Conservation (phyloP, 805 yeast species). For the Schizosaccharomyces cryophilus region DNA sequence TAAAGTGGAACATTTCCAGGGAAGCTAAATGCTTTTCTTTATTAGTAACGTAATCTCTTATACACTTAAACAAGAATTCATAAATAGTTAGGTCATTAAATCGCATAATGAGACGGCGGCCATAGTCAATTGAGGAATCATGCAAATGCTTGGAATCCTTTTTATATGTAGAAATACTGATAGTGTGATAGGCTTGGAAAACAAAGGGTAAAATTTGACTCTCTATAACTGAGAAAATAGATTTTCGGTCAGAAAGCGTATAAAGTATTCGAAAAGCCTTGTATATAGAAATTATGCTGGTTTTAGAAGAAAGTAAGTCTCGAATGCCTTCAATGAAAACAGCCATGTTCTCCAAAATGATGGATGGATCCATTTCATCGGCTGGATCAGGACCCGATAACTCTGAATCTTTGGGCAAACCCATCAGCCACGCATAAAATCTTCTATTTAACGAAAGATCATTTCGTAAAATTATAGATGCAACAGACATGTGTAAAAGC, state of each 20-base stretch:
- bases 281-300: slow-evolving; percentile 5
- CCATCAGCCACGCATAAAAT: slow-evolving; percentile 78
- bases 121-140: background rate
- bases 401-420: slow-evolving; percentile 32
- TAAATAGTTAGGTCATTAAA: background rate
- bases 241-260: slow-evolving; percentile 36
- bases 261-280: slow-evolving; percentile 17
- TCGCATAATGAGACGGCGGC: background rate
- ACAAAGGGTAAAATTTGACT: background rate
- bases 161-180: background rate
- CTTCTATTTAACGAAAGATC: slow-evolving; percentile 92
- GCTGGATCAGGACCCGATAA: background rate
- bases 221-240: background rate
- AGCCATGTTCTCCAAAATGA: background rate
- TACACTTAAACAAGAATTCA: background rate
- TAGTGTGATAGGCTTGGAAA: background rate
- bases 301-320: slow-evolving; percentile 3
- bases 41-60: background rate
- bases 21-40: background rate
- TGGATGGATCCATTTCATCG: slow-evolving; percentile 1
- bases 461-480: slow-evolving; percentile 43
- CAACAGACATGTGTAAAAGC: slow-evolving; percentile 34
- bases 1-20: background rate
- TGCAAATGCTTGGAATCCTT: background rate
- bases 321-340: background rate